Percentiles rank a stretch among this genome's conserved stretches.
Conservation (phyloP, 805 yeast genomes). For the Saccharomycopsis lassenensis region DNA sequence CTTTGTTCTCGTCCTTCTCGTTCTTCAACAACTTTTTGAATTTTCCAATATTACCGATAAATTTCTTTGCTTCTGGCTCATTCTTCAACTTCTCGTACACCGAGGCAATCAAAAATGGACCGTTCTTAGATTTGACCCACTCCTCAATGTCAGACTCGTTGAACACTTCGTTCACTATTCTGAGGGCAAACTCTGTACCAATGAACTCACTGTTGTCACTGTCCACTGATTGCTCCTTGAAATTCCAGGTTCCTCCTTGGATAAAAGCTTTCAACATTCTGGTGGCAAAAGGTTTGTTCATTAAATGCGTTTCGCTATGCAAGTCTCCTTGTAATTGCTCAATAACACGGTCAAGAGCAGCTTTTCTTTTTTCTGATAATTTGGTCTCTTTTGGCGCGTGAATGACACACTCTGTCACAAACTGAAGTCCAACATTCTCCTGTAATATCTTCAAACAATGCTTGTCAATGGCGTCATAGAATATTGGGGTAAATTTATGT, state of each 20-base stretch:
- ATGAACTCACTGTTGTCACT: slow-evolving; percentile 34
- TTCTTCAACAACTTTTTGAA: slow-evolving; percentile 33
- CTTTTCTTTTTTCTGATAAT: slow-evolving; percentile 26
- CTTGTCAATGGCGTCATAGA: slow-evolving; percentile 44
- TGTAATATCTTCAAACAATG: slow-evolving; percentile 38
- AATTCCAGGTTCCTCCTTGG: slow-evolving; percentile 79
- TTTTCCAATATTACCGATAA: slow-evolving; percentile 44
- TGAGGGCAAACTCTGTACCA: slow-evolving; percentile 52
- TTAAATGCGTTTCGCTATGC: slow-evolving; percentile 52
- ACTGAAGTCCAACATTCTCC: slow-evolving; percentile 78
- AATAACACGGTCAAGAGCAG: slow-evolving; percentile 43
- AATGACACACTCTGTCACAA: slow-evolving; percentile 62
- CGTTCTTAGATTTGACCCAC: slow-evolving; percentile 62
- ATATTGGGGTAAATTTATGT: slow-evolving; percentile 50
- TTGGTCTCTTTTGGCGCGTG: slow-evolving; percentile 34
- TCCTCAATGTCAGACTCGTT: slow-evolving; percentile 44
- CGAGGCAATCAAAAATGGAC: slow-evolving; percentile 76
- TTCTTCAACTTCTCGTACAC: slow-evolving; percentile 55
- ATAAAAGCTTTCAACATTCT: slow-evolving; percentile 67
- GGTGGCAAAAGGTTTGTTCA: slow-evolving; percentile 61
- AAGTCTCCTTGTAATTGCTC: slow-evolving; percentile 56
- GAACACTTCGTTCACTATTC: slow-evolving; percentile 9
- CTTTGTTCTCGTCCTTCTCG: slow-evolving; percentile 47
- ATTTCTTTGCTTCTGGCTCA: slow-evolving; percentile 33
- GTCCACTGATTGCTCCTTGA: slow-evolving; percentile 41